phyloP scores from a whole-genome alignment of 2,329 filamentous ascomycete species.

The Fonsecaea nubica region DNA sequence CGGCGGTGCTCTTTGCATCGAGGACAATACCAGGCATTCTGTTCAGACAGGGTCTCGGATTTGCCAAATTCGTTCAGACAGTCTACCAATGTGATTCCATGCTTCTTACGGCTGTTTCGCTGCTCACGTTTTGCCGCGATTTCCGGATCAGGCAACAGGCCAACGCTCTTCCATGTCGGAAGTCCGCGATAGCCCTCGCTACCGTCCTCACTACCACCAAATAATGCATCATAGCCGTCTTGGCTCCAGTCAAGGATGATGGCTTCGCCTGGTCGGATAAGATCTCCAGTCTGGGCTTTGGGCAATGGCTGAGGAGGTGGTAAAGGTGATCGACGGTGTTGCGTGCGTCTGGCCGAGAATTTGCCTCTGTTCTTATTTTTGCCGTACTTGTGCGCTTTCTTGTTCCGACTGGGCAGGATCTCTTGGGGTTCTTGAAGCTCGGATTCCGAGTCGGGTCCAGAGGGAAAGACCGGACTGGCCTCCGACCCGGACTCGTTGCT shows the following conservation, averaged over 20 bases:
- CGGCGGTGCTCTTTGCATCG: conserved; percentile 92
- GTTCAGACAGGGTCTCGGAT: conserved; percentile 89
- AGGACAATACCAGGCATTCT: conserved; percentile 97
- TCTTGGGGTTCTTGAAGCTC: conserved; percentile 37
- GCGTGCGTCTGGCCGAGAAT: conserved; percentile 36
- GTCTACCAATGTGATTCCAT: conserved; percentile 83
- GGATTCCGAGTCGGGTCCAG: conserved; percentile 45
- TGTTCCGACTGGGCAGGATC: conserved; percentile 31
- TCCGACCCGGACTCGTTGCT: conserved; percentile 36
- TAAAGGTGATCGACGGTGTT: conserved; percentile 28
- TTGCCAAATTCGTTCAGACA: conserved; percentile 95
- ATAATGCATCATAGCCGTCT: conserved; percentile 73
- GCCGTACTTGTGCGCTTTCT: conserved; percentile 36
- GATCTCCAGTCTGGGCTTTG: conserved; percentile 49
- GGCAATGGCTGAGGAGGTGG: conserved; percentile 33
- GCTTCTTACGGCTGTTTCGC: conserved; percentile 70
- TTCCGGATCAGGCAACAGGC: conserved; percentile 65
- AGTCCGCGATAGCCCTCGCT: conserved; percentile 64
- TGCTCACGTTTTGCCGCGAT: conserved; percentile 68
- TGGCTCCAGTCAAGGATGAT: conserved; percentile 86
- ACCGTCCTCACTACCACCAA: conserved; percentile 54
- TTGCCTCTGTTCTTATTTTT: conserved; percentile 51
- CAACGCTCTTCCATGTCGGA: conserved; percentile 61
- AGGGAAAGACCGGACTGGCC: conserved; percentile 23
- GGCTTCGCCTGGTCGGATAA: conserved; percentile 81